phyloP scores from a whole-genome alignment of 2,329 filamentous ascomycete genomes.

The Alternaria panax region DNA sequence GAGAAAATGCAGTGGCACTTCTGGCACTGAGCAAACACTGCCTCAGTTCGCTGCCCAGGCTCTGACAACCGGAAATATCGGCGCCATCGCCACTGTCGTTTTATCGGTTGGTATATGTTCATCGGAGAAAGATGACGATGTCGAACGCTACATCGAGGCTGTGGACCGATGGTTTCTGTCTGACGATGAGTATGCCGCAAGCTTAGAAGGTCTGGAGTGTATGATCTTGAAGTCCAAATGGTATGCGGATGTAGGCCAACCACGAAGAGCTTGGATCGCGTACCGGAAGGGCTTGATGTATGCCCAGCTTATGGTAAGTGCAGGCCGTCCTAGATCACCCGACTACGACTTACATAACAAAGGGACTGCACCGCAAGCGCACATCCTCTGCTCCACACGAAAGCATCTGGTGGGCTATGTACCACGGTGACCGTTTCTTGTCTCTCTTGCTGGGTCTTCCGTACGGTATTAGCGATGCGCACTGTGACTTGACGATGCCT shows the following conservation, averaged over 20 bases:
- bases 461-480: constrained; percentile 51
- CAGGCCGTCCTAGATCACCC: not conserved
- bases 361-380: constrained; percentile 52
- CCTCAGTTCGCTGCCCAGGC: constrained; percentile 54
- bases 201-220: constrained; percentile 62
- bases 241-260: constrained; percentile 63
- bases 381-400: constrained; percentile 44
- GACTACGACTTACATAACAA: constrained; percentile 18
- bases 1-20: constrained; percentile 53
- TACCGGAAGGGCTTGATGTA: constrained; percentile 61
- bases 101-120: constrained; percentile 49
- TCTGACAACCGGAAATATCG: constrained; percentile 52
- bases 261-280: constrained; percentile 62
- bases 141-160: constrained; percentile 56
- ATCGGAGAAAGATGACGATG: constrained; percentile 54
- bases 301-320: constrained; percentile 60
- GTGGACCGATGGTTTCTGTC: constrained; percentile 58
- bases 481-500: constrained; percentile 47
- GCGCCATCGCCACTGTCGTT: constrained; percentile 49
- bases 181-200: constrained; percentile 60
- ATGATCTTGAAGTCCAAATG: constrained; percentile 61
- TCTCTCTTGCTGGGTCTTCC: constrained; percentile 64
- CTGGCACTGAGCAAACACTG: constrained; percentile 47
- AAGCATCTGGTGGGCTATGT: constrained; percentile 52
- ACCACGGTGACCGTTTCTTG: constrained; percentile 58